Base-by-base conservation (phyloP, 2,329 filamentous ascomycete species). In the Scytalidium lignicola region DNA sequence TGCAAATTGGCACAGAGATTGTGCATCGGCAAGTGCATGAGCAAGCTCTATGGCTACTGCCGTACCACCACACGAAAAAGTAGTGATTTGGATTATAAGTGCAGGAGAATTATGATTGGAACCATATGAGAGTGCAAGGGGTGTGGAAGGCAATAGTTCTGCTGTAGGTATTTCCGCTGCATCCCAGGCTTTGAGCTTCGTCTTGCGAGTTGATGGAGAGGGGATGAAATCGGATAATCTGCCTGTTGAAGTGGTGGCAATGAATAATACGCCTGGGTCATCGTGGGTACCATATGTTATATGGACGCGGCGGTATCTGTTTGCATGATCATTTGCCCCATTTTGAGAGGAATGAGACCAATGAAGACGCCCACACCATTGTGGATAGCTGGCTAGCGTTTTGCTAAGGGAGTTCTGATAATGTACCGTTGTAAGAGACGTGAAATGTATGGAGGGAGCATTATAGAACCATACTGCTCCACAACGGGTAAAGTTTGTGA, bases 391-490 rank as follows among this genome's bases (percentile, higher is more conserved):
- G 40, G 65, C 52, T 2, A 74, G 57, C 0, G 69, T 68, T 18
- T 62, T 57, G 2, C 57, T 50, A 20, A 74, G 65, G 2, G 68
- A 60, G 1, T 20, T 22, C 44, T 56, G 50, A 9, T 63, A 50
- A 29, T 55, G 53, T 5, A 49, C 22, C 7, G 50, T 23, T 15
- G 56, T 49, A 37, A 43, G 15, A 13, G 43, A 15, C 3, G 48
- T 21, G 13, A 50, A 43, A 20, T 29, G 39, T 18, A 52, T 54
- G 17, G 43, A 47, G 17, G 60, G 60, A 41, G 62, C 57, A 28
- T 72, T 61, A 49, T 64, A 75, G 7, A 74, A 65, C 72, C 73
- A 76, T 17, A 74, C 65, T 3, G 70, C 71, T 18, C 64, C 67
- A 7, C 69, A 69, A 3, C 65, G 53, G 1, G 65, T 47, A 51